Evolutionary conservation across 1,139 yeast genomes (phyloP), one percentile per base, ranked within the genome.

Genomic region (Arxiozyma slooffiae): DNA sequence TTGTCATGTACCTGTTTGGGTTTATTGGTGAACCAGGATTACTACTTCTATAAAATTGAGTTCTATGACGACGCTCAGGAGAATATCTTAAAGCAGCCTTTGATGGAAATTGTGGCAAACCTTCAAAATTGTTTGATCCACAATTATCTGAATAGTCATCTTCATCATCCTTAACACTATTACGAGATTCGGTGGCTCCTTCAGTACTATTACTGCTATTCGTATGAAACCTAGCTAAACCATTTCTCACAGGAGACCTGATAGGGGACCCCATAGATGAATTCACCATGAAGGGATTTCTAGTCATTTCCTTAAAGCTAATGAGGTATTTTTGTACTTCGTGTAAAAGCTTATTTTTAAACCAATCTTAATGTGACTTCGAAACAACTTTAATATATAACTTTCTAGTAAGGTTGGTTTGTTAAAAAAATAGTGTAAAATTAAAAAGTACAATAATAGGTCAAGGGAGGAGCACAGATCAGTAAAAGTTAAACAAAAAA

Each of bases 1-100:
- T 80, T 58, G 74, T 81, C 50, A 75, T 75, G 47, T 67, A 67
- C 57, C 73, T 66, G 41, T 59, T 60, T 17, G 55, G 54, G n/a
- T 57, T 62, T 21, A 60, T 53, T 7, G 68, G 69, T 2, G 68
- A 63, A 47, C 56, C 59, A 26, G 61, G 64, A 4, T 60, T 57
- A 50, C 67, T 62, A 46, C 60, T 66, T 26, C 67, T 58, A 40
- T 61, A 58, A 46, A 62, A 62, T 45, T 60, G 64, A 18, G 55
- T 52, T 44, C 64, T 60, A 20, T 59, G 64, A 38, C 66, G 62
- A 50, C 67, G 64, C 41, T 63, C 67, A 16, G 70, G 70, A 21
- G 69, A 66, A 47, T 67, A 67, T 47, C 66, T 63, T 51, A 71
- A 53, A 6, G 77, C 76, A n/a, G 77, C 74, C 51, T 66, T 73